These are phyloP conservation scores for Cornus florida DNA, from an alignment of 148 eudicot genomes.

Conservation along the genomic window DNA sequence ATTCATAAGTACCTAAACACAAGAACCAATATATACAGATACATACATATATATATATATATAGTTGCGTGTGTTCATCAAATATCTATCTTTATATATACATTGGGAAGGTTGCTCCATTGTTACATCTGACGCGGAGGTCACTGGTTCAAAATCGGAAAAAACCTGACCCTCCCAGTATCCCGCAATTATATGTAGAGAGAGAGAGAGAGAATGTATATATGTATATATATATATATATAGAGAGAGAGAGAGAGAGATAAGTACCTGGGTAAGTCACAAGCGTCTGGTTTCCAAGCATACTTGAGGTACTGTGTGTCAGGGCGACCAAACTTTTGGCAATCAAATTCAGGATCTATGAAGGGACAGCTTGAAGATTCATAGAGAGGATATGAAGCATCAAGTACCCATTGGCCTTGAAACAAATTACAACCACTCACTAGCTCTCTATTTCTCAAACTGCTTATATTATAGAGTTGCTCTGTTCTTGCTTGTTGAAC, in stretches of 20 bases:
- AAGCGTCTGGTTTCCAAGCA: slow-evolving; percentile 77
- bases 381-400: slow-evolving; percentile 57
- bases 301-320: slow-evolving; percentile 70
- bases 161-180: no score
- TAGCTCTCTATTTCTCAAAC: slow-evolving; percentile 31
- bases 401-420: slow-evolving; percentile 73
- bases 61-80: no score
- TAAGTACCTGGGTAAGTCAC: slow-evolving; percentile 68
- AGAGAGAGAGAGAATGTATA: background rate
- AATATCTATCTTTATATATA: no score
- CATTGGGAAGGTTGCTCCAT: no score
- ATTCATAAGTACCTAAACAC: no score
- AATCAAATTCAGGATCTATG: slow-evolving; percentile 78
- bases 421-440: slow-evolving; percentile 59
- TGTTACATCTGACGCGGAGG: no score
- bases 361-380: slow-evolving; percentile 58
- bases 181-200: background rate
- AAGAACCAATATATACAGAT: no score
- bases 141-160: no score
- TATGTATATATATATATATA: background rate
- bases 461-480: background rate
- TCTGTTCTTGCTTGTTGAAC: slow-evolving; percentile 4
- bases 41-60: no score
- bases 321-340: slow-evolving; percentile 60
- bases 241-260: background rate